phyloP scores from a whole-genome alignment of 1,139 yeast genomes.

The Candida albicans region DNA sequence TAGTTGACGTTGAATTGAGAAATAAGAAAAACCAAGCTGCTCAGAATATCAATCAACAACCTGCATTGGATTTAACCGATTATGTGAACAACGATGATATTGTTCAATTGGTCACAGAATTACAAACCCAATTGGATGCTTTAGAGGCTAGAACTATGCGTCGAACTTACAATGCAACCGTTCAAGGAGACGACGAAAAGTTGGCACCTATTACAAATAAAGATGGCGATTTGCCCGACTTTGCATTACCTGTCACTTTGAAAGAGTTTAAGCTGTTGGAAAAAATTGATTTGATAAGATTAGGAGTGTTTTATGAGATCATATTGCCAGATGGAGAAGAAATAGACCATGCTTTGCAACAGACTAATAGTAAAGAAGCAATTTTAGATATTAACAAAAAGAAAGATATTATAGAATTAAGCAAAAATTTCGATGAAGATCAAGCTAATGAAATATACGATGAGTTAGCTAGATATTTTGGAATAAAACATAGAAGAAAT shows the following conservation, averaged over 20 bases:
- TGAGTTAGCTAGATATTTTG: conserved; percentile 68
- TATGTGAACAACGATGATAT: conserved; percentile 79
- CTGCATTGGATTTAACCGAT: conserved; percentile 52
- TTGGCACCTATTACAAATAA: conserved; percentile 47
- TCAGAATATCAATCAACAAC: conserved; percentile 23
- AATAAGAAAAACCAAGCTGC: conserved; percentile 35
- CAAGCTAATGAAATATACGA: conserved; percentile 53
- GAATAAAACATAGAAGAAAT: conserved; percentile 56
- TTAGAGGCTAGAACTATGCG: conserved; percentile 66
- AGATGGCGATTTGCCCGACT: conserved; percentile 70
- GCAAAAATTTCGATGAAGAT: conserved; percentile 24
- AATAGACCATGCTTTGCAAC: conserved; percentile 28
- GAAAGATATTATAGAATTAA: conserved; percentile 43
- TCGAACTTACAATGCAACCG: conserved; percentile 39
- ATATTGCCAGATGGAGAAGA: conserved; percentile 53
- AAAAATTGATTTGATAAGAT: conserved; percentile 45
- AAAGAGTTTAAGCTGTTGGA: conserved; percentile 50
- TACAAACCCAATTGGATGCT: conserved; percentile 80
- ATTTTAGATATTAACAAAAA: conserved; percentile 8
- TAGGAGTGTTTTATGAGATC: conserved; percentile 72
- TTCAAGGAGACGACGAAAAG: conserved; percentile 18
- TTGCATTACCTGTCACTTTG: conserved; percentile 61
- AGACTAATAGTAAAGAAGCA: conserved; percentile 7
- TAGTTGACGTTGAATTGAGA: conserved; percentile 64
- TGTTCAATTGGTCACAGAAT: conserved; percentile 80